These are phyloP conservation scores for Cucurbita moschata DNA, from an alignment of 306 rosid species.

Conservation along the genomic window DNA sequence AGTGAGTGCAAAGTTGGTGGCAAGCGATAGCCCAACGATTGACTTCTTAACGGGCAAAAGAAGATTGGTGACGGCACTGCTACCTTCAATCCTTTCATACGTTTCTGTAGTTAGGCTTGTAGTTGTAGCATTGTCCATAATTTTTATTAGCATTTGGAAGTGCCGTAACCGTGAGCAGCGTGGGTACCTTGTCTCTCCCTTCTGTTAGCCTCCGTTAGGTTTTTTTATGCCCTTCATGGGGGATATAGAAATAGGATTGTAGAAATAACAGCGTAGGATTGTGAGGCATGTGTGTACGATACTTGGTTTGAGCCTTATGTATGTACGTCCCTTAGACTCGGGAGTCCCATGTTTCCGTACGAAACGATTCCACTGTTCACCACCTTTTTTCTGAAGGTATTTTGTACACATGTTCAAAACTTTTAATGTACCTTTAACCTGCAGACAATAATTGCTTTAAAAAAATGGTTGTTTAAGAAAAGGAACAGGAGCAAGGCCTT, in stretches of 20 bases:
- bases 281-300: background rate
- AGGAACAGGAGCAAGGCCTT: no score
- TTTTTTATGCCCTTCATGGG: background rate
- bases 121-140: conserved; percentile 24
- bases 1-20: conserved; percentile 5
- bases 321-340: background rate
- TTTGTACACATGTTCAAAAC: background rate
- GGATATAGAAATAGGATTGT: background rate
- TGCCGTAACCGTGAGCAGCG: conserved; percentile 16
- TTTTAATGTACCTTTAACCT: background rate
- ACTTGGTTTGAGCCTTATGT: background rate
- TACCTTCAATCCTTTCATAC: conserved; percentile 21
- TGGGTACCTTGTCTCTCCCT: background rate
- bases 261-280: background rate
- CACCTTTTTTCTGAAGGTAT: background rate
- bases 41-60: conserved; percentile 15
- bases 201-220: conserved; percentile 11
- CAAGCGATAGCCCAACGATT: conserved; percentile 6
- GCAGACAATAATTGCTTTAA: background rate
- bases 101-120: conserved; percentile 25
- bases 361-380: background rate
- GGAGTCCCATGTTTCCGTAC: background rate
- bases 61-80: conserved; percentile 15
- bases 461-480: no score
- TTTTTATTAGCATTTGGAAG: conserved; percentile 42